Conservation (phyloP, 176 grass and related monocot species). For the Oryza meyeriana region DNA sequence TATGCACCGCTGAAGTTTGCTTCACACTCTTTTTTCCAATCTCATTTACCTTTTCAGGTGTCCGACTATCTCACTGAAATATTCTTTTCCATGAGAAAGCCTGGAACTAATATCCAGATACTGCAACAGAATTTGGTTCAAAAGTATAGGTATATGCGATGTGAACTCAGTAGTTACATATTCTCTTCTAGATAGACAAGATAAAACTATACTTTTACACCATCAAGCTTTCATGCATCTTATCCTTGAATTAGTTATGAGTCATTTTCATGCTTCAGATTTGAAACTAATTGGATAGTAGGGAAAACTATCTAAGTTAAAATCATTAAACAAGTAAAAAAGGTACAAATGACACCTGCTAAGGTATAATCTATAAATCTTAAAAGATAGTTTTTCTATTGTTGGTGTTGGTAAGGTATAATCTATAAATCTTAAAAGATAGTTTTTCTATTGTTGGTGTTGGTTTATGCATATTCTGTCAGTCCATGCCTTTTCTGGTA, state of each 20-base stretch:
- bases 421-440: neutral
- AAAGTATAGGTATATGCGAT: slow-evolving; percentile 62
- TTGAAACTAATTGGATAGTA: neutral
- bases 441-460: neutral
- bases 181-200: neutral
- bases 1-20: slow-evolving; percentile 6
- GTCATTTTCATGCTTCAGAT: slow-evolving; percentile 18
- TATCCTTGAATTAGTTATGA: neutral
- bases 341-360: neutral
- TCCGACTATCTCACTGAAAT: slow-evolving; percentile 58
- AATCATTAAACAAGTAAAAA: neutral
- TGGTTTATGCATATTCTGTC: neutral
- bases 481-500: neutral
- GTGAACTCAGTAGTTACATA: neutral
- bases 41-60: slow-evolving; percentile 47
- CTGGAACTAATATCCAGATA: slow-evolving; percentile 93
- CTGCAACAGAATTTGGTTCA: slow-evolving; percentile 84
- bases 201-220: neutral
- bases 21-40: neutral
- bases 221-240: neutral
- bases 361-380: neutral
- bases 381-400: neutral
- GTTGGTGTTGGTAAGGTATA: neutral
- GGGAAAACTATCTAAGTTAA: neutral
- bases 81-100: slow-evolving; percentile 74